Percentiles rank a stretch among this genome's conserved stretches.
phyloP scores from a whole-genome alignment of 2,329 filamentous ascomycete species.

The Fusarium cyanostomum region DNA sequence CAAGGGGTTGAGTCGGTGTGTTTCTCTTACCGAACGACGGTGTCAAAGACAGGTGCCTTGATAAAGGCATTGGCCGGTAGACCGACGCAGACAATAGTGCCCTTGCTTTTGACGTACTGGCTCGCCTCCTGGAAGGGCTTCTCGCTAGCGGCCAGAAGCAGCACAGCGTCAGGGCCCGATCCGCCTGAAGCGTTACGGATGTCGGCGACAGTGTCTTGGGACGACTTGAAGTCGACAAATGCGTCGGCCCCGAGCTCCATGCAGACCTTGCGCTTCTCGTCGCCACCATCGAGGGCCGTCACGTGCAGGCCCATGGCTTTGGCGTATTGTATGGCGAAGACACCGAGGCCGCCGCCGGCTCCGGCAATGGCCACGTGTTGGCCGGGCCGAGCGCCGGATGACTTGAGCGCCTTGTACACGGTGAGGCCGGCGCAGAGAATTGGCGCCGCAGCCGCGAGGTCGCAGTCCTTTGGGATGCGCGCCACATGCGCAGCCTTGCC shows the following conservation, averaged over 20 bases:
- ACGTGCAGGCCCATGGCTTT: slow-evolving; percentile 83
- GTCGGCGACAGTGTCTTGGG: slow-evolving; percentile 79
- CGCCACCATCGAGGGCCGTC: slow-evolving; percentile 83
- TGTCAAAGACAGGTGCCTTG: slow-evolving; percentile 84
- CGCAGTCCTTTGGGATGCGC: slow-evolving; percentile 76
- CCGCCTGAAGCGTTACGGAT: slow-evolving; percentile 77
- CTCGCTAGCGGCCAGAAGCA: slow-evolving; percentile 84
- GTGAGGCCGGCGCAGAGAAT: slow-evolving; percentile 86
- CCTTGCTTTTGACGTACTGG: slow-evolving; percentile 81
- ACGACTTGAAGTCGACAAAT: slow-evolving; percentile 81
- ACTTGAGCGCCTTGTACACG: slow-evolving; percentile 86
- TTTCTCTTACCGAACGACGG: slow-evolving; percentile 64
- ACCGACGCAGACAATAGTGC: slow-evolving; percentile 84
- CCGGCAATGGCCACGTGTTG: slow-evolving; percentile 83
- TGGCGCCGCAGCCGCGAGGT: slow-evolving; percentile 78
- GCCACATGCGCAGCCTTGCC: slow-evolving; percentile 85
- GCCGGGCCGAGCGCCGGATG: slow-evolving; percentile 75
- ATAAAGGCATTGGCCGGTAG: slow-evolving; percentile 83
- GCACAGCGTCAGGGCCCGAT: slow-evolving; percentile 82
- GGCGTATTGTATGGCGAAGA: slow-evolving; percentile 81
- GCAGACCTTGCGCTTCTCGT: slow-evolving; percentile 78
- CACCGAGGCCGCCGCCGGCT: slow-evolving; percentile 81
- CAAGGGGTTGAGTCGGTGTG: rapidly evolving
- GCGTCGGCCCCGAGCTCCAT: slow-evolving; percentile 72
- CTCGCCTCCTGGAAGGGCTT: slow-evolving; percentile 92